phyloP scores from a whole-genome alignment of 352 stramenopile species.

The Phytophthora meadii region DNA sequence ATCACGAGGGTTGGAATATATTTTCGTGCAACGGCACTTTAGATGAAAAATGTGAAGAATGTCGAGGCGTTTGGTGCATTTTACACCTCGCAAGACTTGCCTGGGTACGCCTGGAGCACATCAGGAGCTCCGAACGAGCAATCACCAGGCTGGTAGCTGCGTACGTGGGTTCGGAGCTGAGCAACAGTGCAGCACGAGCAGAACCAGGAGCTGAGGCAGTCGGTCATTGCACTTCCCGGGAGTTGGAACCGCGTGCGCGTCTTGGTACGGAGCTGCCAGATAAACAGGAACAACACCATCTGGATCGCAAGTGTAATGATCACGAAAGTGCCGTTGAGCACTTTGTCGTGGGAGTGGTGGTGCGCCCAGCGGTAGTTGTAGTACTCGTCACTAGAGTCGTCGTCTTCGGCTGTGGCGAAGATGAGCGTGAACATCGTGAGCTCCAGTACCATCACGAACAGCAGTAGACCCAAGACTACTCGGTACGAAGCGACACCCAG shows the following conservation, averaged over 20 bases:
- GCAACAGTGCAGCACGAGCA: slow-evolving; percentile 52
- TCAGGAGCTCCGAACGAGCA: slow-evolving; percentile 54
- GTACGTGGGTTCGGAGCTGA: slow-evolving; percentile 49
- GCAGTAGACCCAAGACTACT: slow-evolving; percentile 30
- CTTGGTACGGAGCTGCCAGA: slow-evolving; percentile 54
- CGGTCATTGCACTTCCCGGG: slow-evolving; percentile 37
- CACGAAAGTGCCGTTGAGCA: slow-evolving; percentile 31
- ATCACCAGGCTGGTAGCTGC: slow-evolving; percentile 51
- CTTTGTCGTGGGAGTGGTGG: slow-evolving; percentile 11
- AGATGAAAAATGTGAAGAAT: slow-evolving; percentile 11
- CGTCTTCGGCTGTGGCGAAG: slow-evolving; percentile 22
- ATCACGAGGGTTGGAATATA: slow-evolving; percentile 4
- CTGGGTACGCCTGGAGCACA: slow-evolving; percentile 38
- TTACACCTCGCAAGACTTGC: slow-evolving; percentile 44
- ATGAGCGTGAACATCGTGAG: slow-evolving; percentile 30
- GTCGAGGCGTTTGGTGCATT: not conserved
- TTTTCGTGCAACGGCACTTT: slow-evolving; percentile 26
- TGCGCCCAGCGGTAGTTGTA: slow-evolving; percentile 10
- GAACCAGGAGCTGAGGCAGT: slow-evolving; percentile 49
- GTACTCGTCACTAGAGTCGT: slow-evolving; percentile 28
- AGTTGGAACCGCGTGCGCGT: slow-evolving; percentile 52
- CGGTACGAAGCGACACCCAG: slow-evolving; percentile 44
- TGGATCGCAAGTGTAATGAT: slow-evolving; percentile 32
- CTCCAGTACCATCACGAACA: slow-evolving; percentile 34
- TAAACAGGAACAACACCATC: slow-evolving; percentile 37